Evolutionary conservation across 1,284 basidiomycete species (phyloP).

Genomic region (Trichosporon sp.): DNA sequence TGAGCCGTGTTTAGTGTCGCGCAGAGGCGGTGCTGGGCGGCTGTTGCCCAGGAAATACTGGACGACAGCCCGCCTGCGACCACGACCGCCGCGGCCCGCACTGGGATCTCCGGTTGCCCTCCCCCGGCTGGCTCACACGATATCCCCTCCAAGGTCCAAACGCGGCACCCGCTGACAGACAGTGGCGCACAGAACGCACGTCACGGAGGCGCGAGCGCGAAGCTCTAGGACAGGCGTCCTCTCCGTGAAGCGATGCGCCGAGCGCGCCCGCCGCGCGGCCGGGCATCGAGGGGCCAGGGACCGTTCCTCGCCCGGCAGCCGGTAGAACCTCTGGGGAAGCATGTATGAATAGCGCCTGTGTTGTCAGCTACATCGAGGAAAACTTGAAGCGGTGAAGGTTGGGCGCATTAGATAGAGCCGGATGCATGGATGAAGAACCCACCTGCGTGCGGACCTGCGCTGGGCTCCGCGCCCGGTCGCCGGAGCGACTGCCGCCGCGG

Average conservation of each 20-base stretch:
- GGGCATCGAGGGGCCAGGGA: neutral
- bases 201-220: slow-evolving; percentile 13
- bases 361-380: neutral
- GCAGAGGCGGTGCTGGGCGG: too few species aligned
- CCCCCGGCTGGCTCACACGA: slow-evolving; percentile 9
- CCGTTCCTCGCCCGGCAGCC: neutral
- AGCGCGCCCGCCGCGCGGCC: neutral
- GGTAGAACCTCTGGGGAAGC: neutral
- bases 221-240: slow-evolving; percentile 15
- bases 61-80: neutral
- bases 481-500: neutral
- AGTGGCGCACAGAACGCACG: neutral
- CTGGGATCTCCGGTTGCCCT: slow-evolving; percentile 16
- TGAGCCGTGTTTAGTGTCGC: neutral
- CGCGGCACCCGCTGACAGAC: neutral
- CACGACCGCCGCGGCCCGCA: neutral
- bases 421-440: neutral
- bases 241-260: slow-evolving; percentile 6
- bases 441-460: slow-evolving; percentile 4
- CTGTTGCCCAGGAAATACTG: too few species aligned
- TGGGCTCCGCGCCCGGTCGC: neutral
- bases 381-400: neutral
- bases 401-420: neutral
- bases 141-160: neutral
- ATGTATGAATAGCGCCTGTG: neutral